Percentiles rank a stretch among this genome's conserved stretches.
Evolutionary conservation across 352 stramenopile genomes (phyloP).

Genomic region (Globisporangium nodosum): DNA sequence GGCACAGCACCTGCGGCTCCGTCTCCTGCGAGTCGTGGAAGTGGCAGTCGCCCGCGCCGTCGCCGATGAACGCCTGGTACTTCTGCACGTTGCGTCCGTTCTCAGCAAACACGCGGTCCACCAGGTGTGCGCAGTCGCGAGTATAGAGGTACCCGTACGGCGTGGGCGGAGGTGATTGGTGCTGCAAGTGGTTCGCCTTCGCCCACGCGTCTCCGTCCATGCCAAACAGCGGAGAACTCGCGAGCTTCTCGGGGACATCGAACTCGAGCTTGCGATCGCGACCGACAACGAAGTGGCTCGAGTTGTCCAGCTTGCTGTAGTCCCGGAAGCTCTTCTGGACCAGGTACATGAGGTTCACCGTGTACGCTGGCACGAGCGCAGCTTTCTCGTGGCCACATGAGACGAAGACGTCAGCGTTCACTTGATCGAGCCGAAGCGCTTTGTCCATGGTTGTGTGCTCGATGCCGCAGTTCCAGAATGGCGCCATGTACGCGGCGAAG

Average conservation of each 20-base stretch:
- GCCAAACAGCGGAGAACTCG: conserved; percentile 17
- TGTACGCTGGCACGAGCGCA: conserved; percentile 19
- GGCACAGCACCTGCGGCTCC: conserved; percentile 25
- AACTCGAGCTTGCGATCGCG: conserved; percentile 17
- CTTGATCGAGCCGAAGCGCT: conserved; percentile 14
- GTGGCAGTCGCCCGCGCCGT: conserved; percentile 26
- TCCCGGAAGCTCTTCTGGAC: conserved; percentile 30
- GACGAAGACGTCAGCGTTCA: conserved; percentile 18
- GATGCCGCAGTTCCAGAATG: conserved; percentile 43
- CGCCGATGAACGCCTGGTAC: conserved; percentile 34
- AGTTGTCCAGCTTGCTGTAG: conserved; percentile 37
- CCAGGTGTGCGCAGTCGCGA: conserved; percentile 12
- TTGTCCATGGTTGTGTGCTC: conserved; percentile 34
- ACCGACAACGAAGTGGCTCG: conserved; percentile 26
- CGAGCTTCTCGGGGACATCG: conserved; percentile 26
- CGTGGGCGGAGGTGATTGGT: no score
- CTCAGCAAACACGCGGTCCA: conserved; percentile 21
- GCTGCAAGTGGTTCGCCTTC: no score
- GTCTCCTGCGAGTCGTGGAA: conserved; percentile 40
- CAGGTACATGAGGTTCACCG: conserved; percentile 37
- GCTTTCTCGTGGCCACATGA: conserved; percentile 18
- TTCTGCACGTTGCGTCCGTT: conserved; percentile 38
- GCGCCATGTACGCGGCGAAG: conserved; percentile 26
- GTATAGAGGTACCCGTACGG: no score
- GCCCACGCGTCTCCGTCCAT: conserved; percentile 15